Percentiles rank a stretch among this genome's conserved stretches.
These are phyloP conservation scores for Phytophthora pisi DNA, from an alignment of 352 stramenopile genomes.

Conservation along the genomic window DNA sequence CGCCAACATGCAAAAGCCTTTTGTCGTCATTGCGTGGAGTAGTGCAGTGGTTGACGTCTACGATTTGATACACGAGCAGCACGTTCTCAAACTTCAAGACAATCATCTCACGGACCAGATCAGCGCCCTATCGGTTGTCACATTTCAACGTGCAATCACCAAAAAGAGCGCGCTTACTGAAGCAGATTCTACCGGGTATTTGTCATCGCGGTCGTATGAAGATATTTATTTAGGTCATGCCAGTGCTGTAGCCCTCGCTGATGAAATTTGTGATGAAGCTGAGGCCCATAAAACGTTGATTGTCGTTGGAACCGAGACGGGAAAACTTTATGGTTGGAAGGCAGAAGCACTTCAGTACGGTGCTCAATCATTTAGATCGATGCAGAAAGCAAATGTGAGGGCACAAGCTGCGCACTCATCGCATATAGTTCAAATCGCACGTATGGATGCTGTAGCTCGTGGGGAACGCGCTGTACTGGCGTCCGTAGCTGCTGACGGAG, in stretches of 20 bases:
- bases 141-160: slow-evolving; percentile 6
- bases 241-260: neutral
- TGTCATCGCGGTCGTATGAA: slow-evolving; percentile 14
- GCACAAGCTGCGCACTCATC: slow-evolving; percentile 46
- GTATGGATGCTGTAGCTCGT: slow-evolving; percentile 9
- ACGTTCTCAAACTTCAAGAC: slow-evolving; percentile 54
- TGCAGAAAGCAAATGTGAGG: slow-evolving; percentile 32
- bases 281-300: slow-evolving; percentile 19
- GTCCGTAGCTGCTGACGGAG: slow-evolving; percentile 59
- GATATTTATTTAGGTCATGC: neutral
- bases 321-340: slow-evolving; percentile 49
- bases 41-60: slow-evolving; percentile 56
- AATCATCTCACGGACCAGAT: slow-evolving; percentile 46
- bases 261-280: neutral
- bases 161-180: neutral
- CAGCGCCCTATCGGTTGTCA: slow-evolving; percentile 35
- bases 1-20: slow-evolving; percentile 7
- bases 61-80: slow-evolving; percentile 16
- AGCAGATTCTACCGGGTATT: slow-evolving; percentile 7
- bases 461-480: slow-evolving; percentile 23
- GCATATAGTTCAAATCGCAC: slow-evolving; percentile 51
- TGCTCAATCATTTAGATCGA: slow-evolving; percentile 7
- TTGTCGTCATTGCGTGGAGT: slow-evolving; percentile 60
- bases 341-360: slow-evolving; percentile 4
- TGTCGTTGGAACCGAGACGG: slow-evolving; percentile 45